These are phyloP conservation scores for Colletotrichum limetticola DNA, from an alignment of 2,329 filamentous ascomycete genomes.

Conservation along the genomic window DNA sequence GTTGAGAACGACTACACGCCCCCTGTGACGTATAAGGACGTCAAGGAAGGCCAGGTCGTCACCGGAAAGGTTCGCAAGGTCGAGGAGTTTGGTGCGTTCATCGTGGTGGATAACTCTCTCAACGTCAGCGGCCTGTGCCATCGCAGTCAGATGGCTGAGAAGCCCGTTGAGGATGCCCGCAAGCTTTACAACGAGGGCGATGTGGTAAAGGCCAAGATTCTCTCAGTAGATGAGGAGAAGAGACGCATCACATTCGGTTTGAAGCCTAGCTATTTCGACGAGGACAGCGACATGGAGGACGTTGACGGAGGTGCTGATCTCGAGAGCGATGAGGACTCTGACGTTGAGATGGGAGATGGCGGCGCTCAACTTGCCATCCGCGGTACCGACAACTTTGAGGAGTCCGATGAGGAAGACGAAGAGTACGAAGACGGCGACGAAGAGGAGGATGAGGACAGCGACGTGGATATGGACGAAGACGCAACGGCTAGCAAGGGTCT, in stretches of 20 bases:
- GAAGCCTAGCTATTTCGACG: conserved; percentile 90
- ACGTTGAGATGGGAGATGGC: conserved; percentile 60
- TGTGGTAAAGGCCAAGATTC: conserved; percentile 88
- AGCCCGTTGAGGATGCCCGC: conserved; percentile 82
- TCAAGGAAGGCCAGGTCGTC: conserved; percentile 82
- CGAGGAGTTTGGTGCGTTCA: conserved; percentile 94
- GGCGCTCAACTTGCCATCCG: conserved; percentile 55
- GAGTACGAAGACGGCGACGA: conserved; percentile 55
- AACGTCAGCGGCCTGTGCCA: conserved; percentile 96
- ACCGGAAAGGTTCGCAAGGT: conserved; percentile 94
- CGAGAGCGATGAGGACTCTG: conserved; percentile 55
- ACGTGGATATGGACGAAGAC: conserved; percentile 56
- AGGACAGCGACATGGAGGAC: conserved; percentile 62
- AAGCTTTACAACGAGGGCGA: conserved; percentile 93
- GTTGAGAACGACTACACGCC: conserved; percentile 83
- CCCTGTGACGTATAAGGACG: conserved; percentile 77
- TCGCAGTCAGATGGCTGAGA: conserved; percentile 89
- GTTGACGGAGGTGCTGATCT: conserved; percentile 57
- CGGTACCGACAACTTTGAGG: conserved; percentile 53
- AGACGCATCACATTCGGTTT: conserved; percentile 88
- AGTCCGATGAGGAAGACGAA: conserved; percentile 46
- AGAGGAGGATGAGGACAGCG: conserved; percentile 51
- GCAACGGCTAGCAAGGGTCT: conserved; percentile 42
- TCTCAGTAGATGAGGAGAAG: conserved; percentile 80
- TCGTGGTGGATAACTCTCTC: conserved; percentile 85